Percentiles rank a stretch among this genome's conserved stretches.
Evolutionary conservation across 768 basidiomycete genomes (phyloP).

Genomic region (Suillus plorans): DNA sequence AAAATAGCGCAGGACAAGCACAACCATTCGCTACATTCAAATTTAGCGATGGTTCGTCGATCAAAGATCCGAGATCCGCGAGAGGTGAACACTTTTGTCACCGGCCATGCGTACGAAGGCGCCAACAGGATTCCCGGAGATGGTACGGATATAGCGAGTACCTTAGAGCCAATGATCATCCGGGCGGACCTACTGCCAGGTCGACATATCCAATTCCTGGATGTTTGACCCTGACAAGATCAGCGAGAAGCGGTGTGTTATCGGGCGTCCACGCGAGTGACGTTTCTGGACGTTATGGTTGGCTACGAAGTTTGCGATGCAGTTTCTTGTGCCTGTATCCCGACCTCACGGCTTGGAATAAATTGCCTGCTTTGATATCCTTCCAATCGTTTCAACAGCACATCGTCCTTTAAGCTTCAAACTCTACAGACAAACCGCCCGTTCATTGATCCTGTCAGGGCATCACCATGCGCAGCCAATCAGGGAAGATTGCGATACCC

Average conservation of each 20-base stretch:
- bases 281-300: background rate
- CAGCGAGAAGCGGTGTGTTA: background rate
- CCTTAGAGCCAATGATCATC: background rate
- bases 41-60: background rate
- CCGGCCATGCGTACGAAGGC: background rate
- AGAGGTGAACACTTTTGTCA: background rate
- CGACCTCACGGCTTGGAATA: background rate
- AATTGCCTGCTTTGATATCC: background rate
- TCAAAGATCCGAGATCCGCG: background rate
- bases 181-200: background rate
- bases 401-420: background rate
- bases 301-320: background rate
- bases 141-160: background rate
- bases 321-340: background rate
- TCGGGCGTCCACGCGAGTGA: background rate
- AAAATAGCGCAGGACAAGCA: background rate
- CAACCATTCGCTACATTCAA: background rate
- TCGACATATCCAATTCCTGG: background rate
- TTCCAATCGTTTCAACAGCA: background rate
- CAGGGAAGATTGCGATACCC: background rate
- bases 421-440: background rate
- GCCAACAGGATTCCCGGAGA: background rate
- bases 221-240: background rate
- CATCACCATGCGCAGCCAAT: background rate
- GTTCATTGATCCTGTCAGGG: background rate